Percentiles rank a stretch among this genome's conserved stretches.
Evolutionary conservation across 805 yeast species (phyloP).

Genomic region (Alloascoidea africana): DNA sequence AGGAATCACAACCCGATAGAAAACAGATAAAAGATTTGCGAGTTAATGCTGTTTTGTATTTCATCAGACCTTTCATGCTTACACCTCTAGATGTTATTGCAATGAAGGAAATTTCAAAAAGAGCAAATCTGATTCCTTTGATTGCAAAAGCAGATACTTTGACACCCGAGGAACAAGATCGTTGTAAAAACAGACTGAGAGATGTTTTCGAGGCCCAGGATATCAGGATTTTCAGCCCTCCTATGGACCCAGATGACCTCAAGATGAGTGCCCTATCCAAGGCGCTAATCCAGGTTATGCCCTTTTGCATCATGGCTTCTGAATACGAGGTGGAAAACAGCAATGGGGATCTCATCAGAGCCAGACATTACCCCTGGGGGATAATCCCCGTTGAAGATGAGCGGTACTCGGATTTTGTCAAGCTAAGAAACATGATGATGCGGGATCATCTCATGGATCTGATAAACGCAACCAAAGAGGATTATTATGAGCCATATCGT

Average conservation of each 20-base stretch:
- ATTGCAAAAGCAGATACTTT: conserved; percentile 83
- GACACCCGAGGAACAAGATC: conserved; percentile 51
- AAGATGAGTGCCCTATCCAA: conserved; percentile 35
- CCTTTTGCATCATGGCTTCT: conserved; percentile 40
- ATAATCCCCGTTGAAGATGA: conserved; percentile 79
- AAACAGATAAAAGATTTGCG: conserved; percentile 41
- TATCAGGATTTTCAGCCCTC: conserved; percentile 45
- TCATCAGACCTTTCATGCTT: conserved; percentile 78
- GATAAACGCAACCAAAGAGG: conserved; percentile 62
- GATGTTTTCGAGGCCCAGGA: conserved; percentile 74
- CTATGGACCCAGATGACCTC: conserved; percentile 37
- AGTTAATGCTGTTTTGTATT: conserved; percentile 80
- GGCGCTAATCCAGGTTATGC: conserved; percentile 69
- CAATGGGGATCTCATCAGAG: conserved; percentile 52
- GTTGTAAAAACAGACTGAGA: conserved; percentile 63
- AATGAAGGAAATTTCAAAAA: conserved; percentile 69
- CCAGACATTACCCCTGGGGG: conserved; percentile 88
- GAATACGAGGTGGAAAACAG: conserved; percentile 53
- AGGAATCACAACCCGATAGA: conserved; percentile 84
- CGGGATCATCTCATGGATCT: conserved; percentile 78
- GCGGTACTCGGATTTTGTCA: conserved; percentile 71
- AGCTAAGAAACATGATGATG: conserved; percentile 61
- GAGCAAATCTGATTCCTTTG: conserved; percentile 81
- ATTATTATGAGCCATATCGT: conserved; percentile 71
- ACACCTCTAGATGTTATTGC: conserved; percentile 79